Evolutionary conservation across 306 rosid genomes (phyloP), one percentile per base, ranked within the genome.

Genomic region (Vachellia pachyceras): DNA sequence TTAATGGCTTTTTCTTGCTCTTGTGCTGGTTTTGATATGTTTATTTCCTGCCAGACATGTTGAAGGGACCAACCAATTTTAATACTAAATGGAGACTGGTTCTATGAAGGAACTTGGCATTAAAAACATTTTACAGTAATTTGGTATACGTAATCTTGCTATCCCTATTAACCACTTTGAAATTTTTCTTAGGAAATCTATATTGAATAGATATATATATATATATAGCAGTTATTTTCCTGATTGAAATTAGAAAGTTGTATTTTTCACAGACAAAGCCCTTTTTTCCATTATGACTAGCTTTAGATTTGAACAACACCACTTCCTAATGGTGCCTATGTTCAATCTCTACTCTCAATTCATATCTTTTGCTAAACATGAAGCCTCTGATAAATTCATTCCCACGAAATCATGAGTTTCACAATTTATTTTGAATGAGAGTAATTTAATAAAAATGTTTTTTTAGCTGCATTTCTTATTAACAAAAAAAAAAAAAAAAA

Each of bases 21-120:
- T 25, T 76, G 15, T 37, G 23, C 75, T 0, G 68, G 70, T 13
- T 37, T 52, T 45, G 76, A 54, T 65, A 55, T 25, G 79, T 82
- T 79, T 77, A 80, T 47, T 82, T 69, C 83, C 93, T 91, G 88
- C 76, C 60, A 18, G 42, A 77, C 61, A 69, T 23, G 42, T 52
- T 39, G 17, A 67, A 7, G 9, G 44, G 47, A 71, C 54, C 60
- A 40, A 57, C 18, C 40, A 41, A 44, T 18, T 35, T 20, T 17
- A 49, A 36, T 36, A 20, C 68, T 57, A 5, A 23, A 46, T 5
- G 61, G 36, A 72, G 63, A 18, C 36, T 50, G 75, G 58, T 44
- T 50, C 29, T 3, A 37, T 66, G 50, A 77, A 15, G 58, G 22
- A 18, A 6, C 57, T 17, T 50, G 58, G 58, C 58, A 50, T 50